Base-by-base conservation (phyloP, 345 rosid genomes). In the Chamaenerion angustifolium region DNA sequence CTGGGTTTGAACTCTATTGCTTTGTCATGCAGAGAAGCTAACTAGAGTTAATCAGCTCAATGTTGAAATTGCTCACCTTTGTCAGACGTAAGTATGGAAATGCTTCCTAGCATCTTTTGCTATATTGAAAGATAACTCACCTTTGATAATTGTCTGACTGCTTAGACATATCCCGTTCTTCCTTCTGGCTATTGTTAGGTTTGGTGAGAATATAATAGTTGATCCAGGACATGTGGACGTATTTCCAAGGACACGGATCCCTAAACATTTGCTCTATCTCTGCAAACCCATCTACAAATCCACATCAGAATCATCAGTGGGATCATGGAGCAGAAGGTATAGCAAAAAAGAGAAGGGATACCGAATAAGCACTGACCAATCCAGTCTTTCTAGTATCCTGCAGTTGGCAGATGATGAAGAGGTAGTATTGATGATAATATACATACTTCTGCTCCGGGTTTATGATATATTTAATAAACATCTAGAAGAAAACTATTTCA, bases 191-290 rank as follows among this genome's bases (percentile, higher is more conserved):
- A 31, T 41, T 71, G 42, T 71, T 79, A 80, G 98, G 73, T 92
- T 80, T 59, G 68, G 81, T 50, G 77, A 83, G 70, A 92, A 92
- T 59, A 82, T 92, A 57, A 70, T 68, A 25, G 40, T 12, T 52
- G 93, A 82, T 67, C 85, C 92, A 23, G 96, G 98, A 54, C 76
- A 75, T 62, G 81, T 92, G 57, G 93, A 92, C 68, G 67, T 87
- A 55, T 86, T 73, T 69, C 96, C 96, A 35, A 78, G 63, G 52
- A 70, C 89, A 45, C 69, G 74, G 44, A 65, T 83, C 60, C 98
- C 98, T 50, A 76, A 74, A 68, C 79, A 67, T 17, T 51, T 87
- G 51, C 89, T 67, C 27, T 75, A 74, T 82, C 75, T 80, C 43
- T 64, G 76, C 58, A 71, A 62, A 65, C 89, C 95, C 27, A 68